Conservation (phyloP, 441 rosid species). For the Manihot esculenta region DNA sequence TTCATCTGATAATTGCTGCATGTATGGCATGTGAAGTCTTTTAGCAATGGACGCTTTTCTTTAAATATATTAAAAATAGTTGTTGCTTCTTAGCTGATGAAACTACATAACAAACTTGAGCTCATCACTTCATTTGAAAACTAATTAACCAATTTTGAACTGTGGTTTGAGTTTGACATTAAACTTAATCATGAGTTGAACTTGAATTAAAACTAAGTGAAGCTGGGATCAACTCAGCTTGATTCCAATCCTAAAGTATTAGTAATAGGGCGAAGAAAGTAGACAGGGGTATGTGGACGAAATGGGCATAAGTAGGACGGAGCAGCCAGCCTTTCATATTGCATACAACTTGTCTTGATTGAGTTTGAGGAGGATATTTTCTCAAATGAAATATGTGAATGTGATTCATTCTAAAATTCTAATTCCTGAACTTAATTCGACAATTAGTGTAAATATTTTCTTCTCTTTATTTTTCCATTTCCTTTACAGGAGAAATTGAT, state of each 20-base stretch:
- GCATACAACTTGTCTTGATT: background rate
- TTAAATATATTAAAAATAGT: background rate
- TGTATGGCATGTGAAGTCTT: background rate
- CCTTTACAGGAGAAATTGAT: constrained; percentile 68
- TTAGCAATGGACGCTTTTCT: background rate
- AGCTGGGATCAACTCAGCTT: too few species aligned
- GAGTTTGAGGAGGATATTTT: background rate
- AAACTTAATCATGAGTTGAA: background rate
- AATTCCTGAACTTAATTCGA: background rate
- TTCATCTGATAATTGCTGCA: background rate
- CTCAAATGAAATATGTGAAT: background rate
- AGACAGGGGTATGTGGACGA: background rate
- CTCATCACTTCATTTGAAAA: background rate
- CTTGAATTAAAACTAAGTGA: background rate
- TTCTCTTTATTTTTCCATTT: constrained; percentile 21
- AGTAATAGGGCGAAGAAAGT: background rate
- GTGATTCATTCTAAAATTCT: too few species aligned
- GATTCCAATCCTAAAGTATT: too few species aligned
- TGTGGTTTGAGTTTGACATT: background rate
- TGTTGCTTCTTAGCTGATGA: background rate
- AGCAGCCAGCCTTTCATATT: background rate
- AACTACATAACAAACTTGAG: background rate
- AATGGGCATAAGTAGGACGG: background rate
- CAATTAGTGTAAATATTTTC: constrained; percentile 9
- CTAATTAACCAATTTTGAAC: background rate